Evolutionary conservation across 1,139 yeast genomes (phyloP), one percentile per base, ranked within the genome.

Genomic region (Geotrichum siamense): DNA sequence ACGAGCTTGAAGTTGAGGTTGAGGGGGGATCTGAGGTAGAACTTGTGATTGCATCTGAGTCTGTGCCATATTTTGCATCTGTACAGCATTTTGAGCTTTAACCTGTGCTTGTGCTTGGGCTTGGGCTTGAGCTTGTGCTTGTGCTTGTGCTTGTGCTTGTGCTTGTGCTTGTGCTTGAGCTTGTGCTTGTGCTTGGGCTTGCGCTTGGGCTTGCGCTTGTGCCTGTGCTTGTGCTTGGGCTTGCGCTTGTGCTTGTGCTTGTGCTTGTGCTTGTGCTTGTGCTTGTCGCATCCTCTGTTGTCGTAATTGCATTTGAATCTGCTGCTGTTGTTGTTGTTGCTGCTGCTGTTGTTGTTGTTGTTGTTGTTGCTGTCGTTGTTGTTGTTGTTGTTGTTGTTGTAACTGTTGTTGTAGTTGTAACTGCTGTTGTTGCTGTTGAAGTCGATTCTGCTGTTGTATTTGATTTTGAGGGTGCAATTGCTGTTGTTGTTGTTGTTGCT

Each of bases 61-160:
- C 19, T 30, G 33, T n/a, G 17, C 19, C 4, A n/a, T 20, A 32
- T 6, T 3, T 12, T 34, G 38, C 13, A 28, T 17, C n/a, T 21
- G 22, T 12, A 49, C 35, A 17, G 43, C 34, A 2, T 49, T 44
- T 15, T 48, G 45, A 22, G 48, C 41, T 13, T 22, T 23, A 3
- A 26, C 34, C 15, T 38, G 45, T n/a, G 26, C 43, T 26, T 40
- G 36, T 22, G 32, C 22, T 25, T 38, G 39, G 6, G 17, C 39
- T 17, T 21, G 38, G 12, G n/a, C 23, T 15, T 34, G 39, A 25
- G 21, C 22, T 19, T 49, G 53, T 33, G 54, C 55, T 34, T 52
- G 54, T 6, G 48, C 54, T 27, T 27, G 40, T 3, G 40, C 19
- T 28, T 16, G 23, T 10, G 29, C 30, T 28, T 16, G 6, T 16